Evolutionary conservation across 2,329 filamentous ascomycete genomes (phyloP).

Genomic region (Colletotrichum plurivorum): DNA sequence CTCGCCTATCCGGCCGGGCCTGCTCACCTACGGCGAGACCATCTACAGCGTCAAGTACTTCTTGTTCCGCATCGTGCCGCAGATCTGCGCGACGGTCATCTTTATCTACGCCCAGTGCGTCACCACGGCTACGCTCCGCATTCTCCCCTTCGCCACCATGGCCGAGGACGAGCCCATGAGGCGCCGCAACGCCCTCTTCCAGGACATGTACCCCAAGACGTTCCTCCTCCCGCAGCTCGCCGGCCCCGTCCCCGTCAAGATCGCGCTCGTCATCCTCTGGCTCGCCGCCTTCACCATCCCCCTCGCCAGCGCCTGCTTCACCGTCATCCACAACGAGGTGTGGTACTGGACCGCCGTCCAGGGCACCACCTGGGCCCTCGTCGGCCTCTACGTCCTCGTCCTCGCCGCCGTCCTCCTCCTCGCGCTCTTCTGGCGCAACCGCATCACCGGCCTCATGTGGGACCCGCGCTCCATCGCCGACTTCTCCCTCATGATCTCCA

Average conservation of each 20-base stretch:
- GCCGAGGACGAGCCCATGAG: slow-evolving; percentile 72
- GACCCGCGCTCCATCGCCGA: slow-evolving; percentile 87
- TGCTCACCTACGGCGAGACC: slow-evolving; percentile 75
- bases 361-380: slow-evolving; percentile 82
- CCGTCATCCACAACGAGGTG: slow-evolving; percentile 68
- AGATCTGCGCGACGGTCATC: slow-evolving; percentile 78
- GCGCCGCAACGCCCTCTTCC: slow-evolving; percentile 76
- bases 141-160: slow-evolving; percentile 85
- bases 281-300: slow-evolving; percentile 84
- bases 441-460: slow-evolving; percentile 85
- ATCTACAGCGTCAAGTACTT: slow-evolving; percentile 86
- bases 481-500: slow-evolving; percentile 81
- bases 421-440: slow-evolving; percentile 74
- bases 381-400: slow-evolving; percentile 80
- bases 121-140: slow-evolving; percentile 80
- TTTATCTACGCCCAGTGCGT: slow-evolving; percentile 85
- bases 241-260: slow-evolving; percentile 76
- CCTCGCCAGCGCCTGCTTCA: slow-evolving; percentile 83
- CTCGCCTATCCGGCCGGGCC: slow-evolving; percentile 72
- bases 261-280: slow-evolving; percentile 81
- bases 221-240: slow-evolving; percentile 73
- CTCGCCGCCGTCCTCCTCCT: slow-evolving; percentile 70
- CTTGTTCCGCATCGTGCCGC: slow-evolving; percentile 87
- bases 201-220: slow-evolving; percentile 77
- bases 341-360: slow-evolving; percentile 89